These are phyloP conservation scores for Populus hybrid DNA, from an alignment of 441 rosid genomes.

Conservation along the genomic window DNA sequence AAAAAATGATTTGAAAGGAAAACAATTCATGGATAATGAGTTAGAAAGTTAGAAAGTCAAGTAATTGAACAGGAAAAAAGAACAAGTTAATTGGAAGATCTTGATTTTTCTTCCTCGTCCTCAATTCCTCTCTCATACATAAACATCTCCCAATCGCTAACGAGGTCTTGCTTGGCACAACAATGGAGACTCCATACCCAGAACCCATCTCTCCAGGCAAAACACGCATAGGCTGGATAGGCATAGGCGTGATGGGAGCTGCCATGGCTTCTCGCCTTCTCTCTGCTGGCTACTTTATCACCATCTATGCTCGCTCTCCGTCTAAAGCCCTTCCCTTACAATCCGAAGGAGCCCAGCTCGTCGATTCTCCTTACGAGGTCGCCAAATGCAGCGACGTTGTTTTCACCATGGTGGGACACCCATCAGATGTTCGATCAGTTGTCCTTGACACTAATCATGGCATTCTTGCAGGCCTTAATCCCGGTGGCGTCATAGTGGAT, in stretches of 20 bases:
- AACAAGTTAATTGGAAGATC: background rate
- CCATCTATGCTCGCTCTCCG: constrained; percentile 61
- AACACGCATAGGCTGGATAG: constrained; percentile 79
- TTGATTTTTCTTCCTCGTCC: background rate
- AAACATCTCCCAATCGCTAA: background rate
- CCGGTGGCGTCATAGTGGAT: constrained; percentile 60
- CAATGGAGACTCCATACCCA: constrained; percentile 62
- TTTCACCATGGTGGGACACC: constrained; percentile 78
- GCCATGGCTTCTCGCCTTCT: constrained; percentile 80
- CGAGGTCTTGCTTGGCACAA: background rate
- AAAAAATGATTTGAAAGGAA: no score
- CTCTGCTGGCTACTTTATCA: constrained; percentile 59
- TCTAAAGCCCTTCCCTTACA: constrained; percentile 53
- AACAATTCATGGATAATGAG: no score
- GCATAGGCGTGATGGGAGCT: constrained; percentile 82
- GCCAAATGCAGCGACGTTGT: constrained; percentile 54
- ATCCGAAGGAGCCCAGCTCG: constrained; percentile 52
- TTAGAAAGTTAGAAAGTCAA: background rate
- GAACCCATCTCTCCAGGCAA: constrained; percentile 39
- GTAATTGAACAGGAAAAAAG: background rate
- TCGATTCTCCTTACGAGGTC: constrained; percentile 41
- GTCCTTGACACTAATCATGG: constrained; percentile 45
- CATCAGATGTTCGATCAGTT: constrained; percentile 62
- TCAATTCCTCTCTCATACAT: background rate
- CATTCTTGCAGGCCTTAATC: constrained; percentile 52